A percentile compares a stretch with the other conserved stretches of the same genome.
Evolutionary conservation across 106 monocot genomes (phyloP).

Genomic region (Allium sativum): DNA sequence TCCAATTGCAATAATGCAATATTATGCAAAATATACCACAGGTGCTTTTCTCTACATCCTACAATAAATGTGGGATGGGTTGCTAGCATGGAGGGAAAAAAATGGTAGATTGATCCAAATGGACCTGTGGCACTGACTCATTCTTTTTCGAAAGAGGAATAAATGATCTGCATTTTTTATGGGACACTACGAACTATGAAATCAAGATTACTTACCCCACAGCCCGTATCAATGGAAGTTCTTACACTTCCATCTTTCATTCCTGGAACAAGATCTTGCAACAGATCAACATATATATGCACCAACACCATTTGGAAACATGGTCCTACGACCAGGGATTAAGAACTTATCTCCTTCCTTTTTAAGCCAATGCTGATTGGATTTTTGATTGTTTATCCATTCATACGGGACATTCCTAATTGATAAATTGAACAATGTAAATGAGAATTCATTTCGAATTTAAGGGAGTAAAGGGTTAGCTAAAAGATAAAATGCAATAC

Average conservation of each 20-base stretch:
- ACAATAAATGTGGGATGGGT: no score
- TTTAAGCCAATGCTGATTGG: slow-evolving; percentile 77
- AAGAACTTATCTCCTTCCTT: slow-evolving; percentile 77
- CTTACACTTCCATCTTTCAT: slow-evolving; percentile 80
- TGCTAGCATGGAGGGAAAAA: no score
- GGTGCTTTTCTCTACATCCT: no score
- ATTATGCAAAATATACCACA: no score
- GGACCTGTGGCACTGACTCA: no score
- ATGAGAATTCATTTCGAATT: no score
- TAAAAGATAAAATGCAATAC: slow-evolving; percentile 17
- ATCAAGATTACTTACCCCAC: slow-evolving; percentile 47
- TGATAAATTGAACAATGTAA: background rate
- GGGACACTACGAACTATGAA: no score
- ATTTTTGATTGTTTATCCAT: slow-evolving; percentile 81
- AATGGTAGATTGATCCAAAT: no score
- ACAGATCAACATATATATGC: slow-evolving; percentile 69
- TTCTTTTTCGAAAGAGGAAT: no score
- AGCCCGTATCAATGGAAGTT: slow-evolving; percentile 88
- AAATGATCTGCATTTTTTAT: no score
- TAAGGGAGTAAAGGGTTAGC: background rate
- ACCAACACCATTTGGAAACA: slow-evolving; percentile 75
- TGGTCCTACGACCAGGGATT: slow-evolving; percentile 80
- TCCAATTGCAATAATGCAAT: no score
- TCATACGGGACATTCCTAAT: slow-evolving; percentile 77
- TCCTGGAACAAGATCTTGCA: slow-evolving; percentile 66